A percentile compares a stretch with the other conserved stretches of the same genome.
These are phyloP conservation scores for Phytophthora agathidicida DNA, from an alignment of 352 stramenopile species.

Conservation along the genomic window DNA sequence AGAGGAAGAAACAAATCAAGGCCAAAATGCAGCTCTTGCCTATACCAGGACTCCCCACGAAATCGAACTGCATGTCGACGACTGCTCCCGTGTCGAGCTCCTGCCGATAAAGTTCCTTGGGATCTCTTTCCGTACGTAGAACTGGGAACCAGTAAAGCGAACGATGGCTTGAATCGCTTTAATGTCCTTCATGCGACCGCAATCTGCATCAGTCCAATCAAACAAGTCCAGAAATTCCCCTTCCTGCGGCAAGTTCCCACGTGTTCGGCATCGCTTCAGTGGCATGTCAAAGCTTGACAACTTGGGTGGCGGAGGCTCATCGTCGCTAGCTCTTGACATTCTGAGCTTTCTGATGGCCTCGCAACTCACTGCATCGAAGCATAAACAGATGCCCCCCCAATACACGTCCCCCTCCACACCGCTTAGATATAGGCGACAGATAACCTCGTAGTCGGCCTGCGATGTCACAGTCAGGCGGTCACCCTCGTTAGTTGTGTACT, in stretches of 20 bases:
- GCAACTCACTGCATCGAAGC: constrained; percentile 70
- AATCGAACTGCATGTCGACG: constrained; percentile 1
- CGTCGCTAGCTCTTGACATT: no score
- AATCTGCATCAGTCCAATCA: background rate
- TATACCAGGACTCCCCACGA: background rate
- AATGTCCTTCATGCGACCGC: background rate
- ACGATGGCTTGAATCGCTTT: background rate
- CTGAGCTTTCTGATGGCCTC: no score
- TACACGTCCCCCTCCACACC: constrained; percentile 27
- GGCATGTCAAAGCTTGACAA: no score
- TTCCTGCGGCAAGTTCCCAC: background rate
- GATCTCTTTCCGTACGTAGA: constrained; percentile 12
- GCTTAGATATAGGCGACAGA: constrained; percentile 60
- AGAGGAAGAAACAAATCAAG: constrained; percentile 14
- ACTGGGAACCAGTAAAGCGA: background rate
- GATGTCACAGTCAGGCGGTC: constrained; percentile 77
- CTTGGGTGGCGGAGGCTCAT: no score
- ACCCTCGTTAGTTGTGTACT: constrained; percentile 82
- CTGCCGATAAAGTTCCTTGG: background rate
- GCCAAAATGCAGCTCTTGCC: constrained; percentile 18
- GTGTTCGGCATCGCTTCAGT: no score
- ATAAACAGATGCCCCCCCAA: constrained; percentile 72
- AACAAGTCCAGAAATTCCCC: background rate
- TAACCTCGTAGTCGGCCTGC: constrained; percentile 68
- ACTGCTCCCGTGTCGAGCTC: background rate